phyloP scores from a whole-genome alignment of 2,329 filamentous ascomycete species.

The Exophiala sp. region DNA sequence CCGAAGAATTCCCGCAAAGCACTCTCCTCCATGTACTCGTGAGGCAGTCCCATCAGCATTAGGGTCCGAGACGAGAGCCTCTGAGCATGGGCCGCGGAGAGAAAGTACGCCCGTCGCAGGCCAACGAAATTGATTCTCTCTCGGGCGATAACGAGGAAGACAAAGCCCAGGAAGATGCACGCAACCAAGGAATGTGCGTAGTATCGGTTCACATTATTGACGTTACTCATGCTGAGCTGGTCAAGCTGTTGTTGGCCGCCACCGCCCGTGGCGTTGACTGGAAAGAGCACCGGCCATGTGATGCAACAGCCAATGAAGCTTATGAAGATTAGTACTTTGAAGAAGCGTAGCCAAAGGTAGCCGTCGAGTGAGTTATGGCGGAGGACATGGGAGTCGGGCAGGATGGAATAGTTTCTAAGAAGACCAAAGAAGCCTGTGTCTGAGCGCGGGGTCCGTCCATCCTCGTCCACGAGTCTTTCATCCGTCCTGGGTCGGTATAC shows the following conservation, averaged over 20 bases:
- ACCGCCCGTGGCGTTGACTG: slow-evolving; percentile 78
- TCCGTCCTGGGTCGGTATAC: slow-evolving; percentile 44
- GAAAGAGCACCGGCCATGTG: slow-evolving; percentile 83
- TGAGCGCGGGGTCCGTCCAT: slow-evolving; percentile 30
- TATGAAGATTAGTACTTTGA: slow-evolving; percentile 70
- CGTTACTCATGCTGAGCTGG: slow-evolving; percentile 71
- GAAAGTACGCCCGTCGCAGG: slow-evolving; percentile 80
- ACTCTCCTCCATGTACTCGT: slow-evolving; percentile 66
- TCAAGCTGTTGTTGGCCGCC: slow-evolving; percentile 63
- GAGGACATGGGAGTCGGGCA: slow-evolving; percentile 71
- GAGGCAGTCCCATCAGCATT: slow-evolving; percentile 78
- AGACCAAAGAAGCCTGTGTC: slow-evolving; percentile 21
- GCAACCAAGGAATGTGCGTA: slow-evolving; percentile 73
- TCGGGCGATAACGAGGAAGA: slow-evolving; percentile 78
- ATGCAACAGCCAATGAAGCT: slow-evolving; percentile 76
- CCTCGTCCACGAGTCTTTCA: slow-evolving; percentile 38
- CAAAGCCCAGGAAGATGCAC: slow-evolving; percentile 76
- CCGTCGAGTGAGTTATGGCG: slow-evolving; percentile 87
- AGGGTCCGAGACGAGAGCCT: slow-evolving; percentile 85
- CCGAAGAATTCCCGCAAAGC: slow-evolving; percentile 75
- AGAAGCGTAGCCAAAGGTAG: slow-evolving; percentile 83
- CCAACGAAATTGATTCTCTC: slow-evolving; percentile 90
- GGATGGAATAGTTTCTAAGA: slow-evolving; percentile 42
- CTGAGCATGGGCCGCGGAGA: slow-evolving; percentile 74
- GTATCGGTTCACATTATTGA: slow-evolving; percentile 57